Percentiles rank a stretch among this genome's conserved stretches.
phyloP scores from a whole-genome alignment of 78 protist species.

The Chrysochromulina tobinii region DNA sequence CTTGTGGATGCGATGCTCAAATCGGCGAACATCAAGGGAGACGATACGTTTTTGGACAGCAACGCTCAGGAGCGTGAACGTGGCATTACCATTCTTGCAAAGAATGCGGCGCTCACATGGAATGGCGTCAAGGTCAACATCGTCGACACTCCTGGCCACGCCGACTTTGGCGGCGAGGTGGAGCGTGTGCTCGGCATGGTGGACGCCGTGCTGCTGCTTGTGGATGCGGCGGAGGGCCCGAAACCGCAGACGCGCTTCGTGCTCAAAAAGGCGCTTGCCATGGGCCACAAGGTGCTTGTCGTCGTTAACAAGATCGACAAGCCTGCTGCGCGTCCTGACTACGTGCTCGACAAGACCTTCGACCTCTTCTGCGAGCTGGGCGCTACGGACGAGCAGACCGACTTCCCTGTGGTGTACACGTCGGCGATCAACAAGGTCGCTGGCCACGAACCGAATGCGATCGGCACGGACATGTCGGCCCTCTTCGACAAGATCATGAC shows the following conservation, averaged over 20 bases:
- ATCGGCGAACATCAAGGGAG: no score
- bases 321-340: neutral
- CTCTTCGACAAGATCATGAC: conserved; percentile 60
- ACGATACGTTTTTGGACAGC: no score
- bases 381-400: conserved; percentile 68
- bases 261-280: conserved; percentile 73
- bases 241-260: conserved; percentile 89
- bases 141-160: conserved; percentile 93
- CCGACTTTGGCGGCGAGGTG: conserved; percentile 90
- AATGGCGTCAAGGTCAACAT: conserved; percentile 60
- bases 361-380: conserved; percentile 78
- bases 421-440: conserved; percentile 77
- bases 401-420: conserved; percentile 83
- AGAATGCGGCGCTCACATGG: conserved; percentile 44
- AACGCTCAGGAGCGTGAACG: conserved; percentile 74
- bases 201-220: conserved; percentile 70
- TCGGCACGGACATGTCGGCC: conserved; percentile 55
- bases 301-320: conserved; percentile 79
- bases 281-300: conserved; percentile 53
- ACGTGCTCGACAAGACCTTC: conserved; percentile 47
- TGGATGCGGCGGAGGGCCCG: conserved; percentile 90
- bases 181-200: conserved; percentile 35
- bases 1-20: conserved; percentile 16
- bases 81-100: conserved; percentile 89
- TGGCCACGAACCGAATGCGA: conserved; percentile 39